Evolutionary conservation across 331 rosid genomes (phyloP), one percentile per base, ranked within the genome.

Genomic region (Spiraea crenata): DNA sequence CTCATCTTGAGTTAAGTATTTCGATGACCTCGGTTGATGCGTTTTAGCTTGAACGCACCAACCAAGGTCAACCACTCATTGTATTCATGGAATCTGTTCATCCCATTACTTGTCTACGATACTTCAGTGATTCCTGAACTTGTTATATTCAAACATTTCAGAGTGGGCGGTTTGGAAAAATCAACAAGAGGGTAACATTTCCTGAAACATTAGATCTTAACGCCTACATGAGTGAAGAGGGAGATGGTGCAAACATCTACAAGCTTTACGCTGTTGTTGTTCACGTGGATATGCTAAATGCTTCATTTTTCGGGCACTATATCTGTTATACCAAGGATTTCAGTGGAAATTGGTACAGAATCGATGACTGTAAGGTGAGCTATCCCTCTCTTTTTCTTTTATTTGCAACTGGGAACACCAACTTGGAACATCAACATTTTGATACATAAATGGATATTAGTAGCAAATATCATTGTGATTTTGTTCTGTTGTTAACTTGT

Each of bases 161-260:
- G 99, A 87, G 93, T 82, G 99, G 99, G 69, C 85, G 96, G 77
- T 95, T 86, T 85, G 99, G 99, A 72, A 95, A 95, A 55, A 87
- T 95, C 46, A 95, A 95, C 84, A 95, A 95, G 81, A 87, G 96
- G 80, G 83, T 95, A 69, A 79, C 92, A 63, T 95, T 95, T 75
- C 99, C 99, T 0, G 99, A 85, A 82, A 89, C 85, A 44, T 77
- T 95, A 74, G 82, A 91, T 78, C 96, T 95, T 40, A 75, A 89
- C 77, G 90, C 96, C 15, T 95, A 89, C 73, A 89, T 89, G 96
- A 91, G 96, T 77, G 93, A 91, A 73, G 83, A 57, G n/a, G 92
- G 93, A 74, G 92, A 88, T 78, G 82, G 85, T 75, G 69, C 85
- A 8, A 90, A 95, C 74, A 64, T 85, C n/a, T 95, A 91, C 80